phyloP scores from a whole-genome alignment of 176 grass and related monocot genomes.

The Eragrostis curvula region DNA sequence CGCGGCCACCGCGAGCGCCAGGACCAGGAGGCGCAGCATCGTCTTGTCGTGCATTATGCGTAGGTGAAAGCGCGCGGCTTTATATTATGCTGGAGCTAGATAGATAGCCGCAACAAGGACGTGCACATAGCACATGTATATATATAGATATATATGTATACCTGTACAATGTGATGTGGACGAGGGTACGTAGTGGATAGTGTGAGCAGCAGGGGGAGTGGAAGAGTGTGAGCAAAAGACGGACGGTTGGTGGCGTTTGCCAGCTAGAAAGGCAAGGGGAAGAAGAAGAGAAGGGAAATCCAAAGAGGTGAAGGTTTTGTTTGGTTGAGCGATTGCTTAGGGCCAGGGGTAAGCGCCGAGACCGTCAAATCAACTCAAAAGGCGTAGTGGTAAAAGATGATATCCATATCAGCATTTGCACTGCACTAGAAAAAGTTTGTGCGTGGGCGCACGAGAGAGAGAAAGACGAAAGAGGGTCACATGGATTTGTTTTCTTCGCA shows the following conservation, averaged over 20 bases:
- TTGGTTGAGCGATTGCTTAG: slow-evolving; percentile 57
- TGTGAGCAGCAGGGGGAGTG: background rate
- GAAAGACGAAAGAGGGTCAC: slow-evolving; percentile 25
- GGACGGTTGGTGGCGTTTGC: slow-evolving; percentile 35
- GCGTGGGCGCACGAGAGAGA: background rate
- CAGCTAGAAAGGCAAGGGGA: background rate
- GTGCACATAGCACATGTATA: slow-evolving; percentile 2
- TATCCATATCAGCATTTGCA: background rate
- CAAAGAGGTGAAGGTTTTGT: slow-evolving; percentile 25
- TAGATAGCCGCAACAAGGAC: slow-evolving; percentile 11
- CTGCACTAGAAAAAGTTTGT: background rate
- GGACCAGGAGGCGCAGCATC: background rate
- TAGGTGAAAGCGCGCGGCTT: background rate
- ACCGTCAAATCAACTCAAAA: background rate
- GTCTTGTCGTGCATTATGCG: background rate
- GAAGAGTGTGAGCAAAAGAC: slow-evolving; percentile 51
- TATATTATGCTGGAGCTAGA: slow-evolving; percentile 22
- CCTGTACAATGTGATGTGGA: background rate
- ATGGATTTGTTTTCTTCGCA: slow-evolving; percentile 55
- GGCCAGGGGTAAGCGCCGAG: background rate
- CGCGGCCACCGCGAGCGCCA: background rate
- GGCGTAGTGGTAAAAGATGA: background rate
- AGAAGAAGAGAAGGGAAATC: background rate
- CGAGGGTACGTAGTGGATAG: background rate
- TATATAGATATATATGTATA: background rate